These are phyloP conservation scores for Colletotrichum sp. DNA, from an alignment of 2,329 filamentous ascomycete species.

Conservation along the genomic window DNA sequence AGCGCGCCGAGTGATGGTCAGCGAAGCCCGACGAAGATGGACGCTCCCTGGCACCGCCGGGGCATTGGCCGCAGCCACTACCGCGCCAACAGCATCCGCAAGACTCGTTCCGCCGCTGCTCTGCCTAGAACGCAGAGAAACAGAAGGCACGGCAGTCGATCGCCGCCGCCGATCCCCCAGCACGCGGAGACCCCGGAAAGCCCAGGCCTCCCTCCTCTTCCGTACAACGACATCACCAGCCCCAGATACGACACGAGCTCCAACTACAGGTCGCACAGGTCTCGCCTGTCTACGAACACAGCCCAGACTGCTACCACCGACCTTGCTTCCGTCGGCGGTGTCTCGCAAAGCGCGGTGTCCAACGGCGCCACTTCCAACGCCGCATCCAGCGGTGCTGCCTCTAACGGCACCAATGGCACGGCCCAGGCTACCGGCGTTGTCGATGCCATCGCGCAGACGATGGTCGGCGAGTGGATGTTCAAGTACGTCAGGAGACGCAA, in stretches of 20 bases:
- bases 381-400: constrained; percentile 38
- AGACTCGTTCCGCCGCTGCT: constrained; percentile 82
- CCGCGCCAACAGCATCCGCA: constrained; percentile 72
- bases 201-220: constrained; percentile 74
- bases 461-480: constrained; percentile 98
- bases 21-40: constrained; percentile 73
- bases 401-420: constrained; percentile 54
- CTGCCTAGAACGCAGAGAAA: constrained; percentile 62
- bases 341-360: constrained; percentile 54
- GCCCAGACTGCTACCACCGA: constrained; percentile 49
- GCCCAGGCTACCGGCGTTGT: constrained; percentile 79
- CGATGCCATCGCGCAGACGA: constrained; percentile 95
- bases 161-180: constrained; percentile 69
- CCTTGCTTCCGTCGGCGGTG: constrained; percentile 32
- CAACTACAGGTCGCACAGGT: constrained; percentile 53
- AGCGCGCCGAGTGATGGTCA: constrained; percentile 75
- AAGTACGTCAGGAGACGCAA: constrained; percentile 88
- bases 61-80: constrained; percentile 52
- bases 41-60: constrained; percentile 61
- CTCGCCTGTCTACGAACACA: constrained; percentile 67
- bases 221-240: constrained; percentile 73
- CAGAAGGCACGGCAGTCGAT: constrained; percentile 60
- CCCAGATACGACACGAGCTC: constrained; percentile 46
- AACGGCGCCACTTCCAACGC: constrained; percentile 44
- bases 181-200: constrained; percentile 73